phyloP scores from a whole-genome alignment of 768 basidiomycete genomes.

The Cubamyces sp. region DNA sequence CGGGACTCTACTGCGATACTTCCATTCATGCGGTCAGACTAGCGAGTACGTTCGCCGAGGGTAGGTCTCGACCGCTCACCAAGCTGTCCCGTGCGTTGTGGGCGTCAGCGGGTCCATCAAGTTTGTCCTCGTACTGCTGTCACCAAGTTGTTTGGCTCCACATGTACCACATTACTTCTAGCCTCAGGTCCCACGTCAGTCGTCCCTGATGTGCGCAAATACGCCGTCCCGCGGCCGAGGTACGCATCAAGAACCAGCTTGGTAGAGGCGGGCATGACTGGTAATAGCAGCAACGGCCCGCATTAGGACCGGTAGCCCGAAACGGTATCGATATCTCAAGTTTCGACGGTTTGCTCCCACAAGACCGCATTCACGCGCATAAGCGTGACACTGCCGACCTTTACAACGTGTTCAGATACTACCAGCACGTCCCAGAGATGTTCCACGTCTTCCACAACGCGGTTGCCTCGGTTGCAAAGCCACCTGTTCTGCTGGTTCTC shows the following conservation, averaged over 20 bases:
- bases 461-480: constrained; percentile 36
- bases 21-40: not conserved
- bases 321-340: not conserved
- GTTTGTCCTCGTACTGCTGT: constrained; percentile 1
- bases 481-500: constrained; percentile 38
- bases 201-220: no score
- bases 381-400: not conserved
- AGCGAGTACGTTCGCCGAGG: not conserved
- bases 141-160: not conserved
- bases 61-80: no score
- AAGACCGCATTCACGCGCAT: not conserved
- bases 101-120: constrained; percentile 8
- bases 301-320: not conserved
- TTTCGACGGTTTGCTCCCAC: constrained; percentile 14
- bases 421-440: not conserved
- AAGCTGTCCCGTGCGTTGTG: not conserved
- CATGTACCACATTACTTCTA: no score
- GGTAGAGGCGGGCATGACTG: no score
- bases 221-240: no score
- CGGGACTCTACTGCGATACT: not conserved
- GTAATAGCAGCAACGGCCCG: not conserved
- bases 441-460: constrained; percentile 31
- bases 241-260: no score
- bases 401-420: not conserved
- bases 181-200: no score